phyloP scores from a whole-genome alignment of 1,284 basidiomycete species.

The Boletus mariae region DNA sequence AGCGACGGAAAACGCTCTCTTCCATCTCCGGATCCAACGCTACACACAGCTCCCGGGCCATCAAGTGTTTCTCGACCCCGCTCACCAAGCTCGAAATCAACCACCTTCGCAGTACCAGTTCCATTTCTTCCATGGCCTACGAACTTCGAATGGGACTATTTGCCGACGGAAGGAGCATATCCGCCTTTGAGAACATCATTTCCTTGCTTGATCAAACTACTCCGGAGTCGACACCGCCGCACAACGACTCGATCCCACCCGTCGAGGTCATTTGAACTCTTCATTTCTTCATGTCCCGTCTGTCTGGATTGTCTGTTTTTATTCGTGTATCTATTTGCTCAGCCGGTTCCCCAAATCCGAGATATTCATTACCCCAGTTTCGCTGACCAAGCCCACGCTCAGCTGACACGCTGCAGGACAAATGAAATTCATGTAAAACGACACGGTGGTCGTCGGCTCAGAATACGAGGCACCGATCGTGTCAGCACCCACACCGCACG shows the following conservation, averaged over 20 bases:
- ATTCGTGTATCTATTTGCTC: not conserved
- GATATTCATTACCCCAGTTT: not conserved
- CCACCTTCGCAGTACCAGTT: conserved; percentile 19
- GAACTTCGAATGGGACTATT: conserved; percentile 26
- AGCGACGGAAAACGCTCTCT: conserved; percentile 17
- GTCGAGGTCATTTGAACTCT: conserved; percentile 10
- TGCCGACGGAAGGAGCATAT: conserved; percentile 23
- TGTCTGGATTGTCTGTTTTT: not conserved
- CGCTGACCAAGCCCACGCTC: not conserved
- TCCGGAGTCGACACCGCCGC: conserved; percentile 7
- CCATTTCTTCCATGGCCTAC: conserved; percentile 31
- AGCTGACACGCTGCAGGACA: not conserved
- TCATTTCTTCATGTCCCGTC: not conserved
- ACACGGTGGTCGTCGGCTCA: not conserved
- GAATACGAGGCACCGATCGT: not conserved
- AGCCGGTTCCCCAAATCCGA: not conserved
- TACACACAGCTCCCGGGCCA: not conserved
- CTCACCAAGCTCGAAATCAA: conserved; percentile 9
- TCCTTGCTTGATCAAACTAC: conserved; percentile 30
- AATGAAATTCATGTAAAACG: not conserved
- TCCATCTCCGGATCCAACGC: not conserved
- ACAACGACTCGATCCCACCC: not conserved
- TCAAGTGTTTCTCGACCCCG: conserved; percentile 22
- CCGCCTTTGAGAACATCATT: conserved; percentile 25
- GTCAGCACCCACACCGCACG: not conserved